Evolutionary conservation across 2,329 filamentous ascomycete species (phyloP), one percentile per base, ranked within the genome.

Genomic region (Colletotrichum godetiae): DNA sequence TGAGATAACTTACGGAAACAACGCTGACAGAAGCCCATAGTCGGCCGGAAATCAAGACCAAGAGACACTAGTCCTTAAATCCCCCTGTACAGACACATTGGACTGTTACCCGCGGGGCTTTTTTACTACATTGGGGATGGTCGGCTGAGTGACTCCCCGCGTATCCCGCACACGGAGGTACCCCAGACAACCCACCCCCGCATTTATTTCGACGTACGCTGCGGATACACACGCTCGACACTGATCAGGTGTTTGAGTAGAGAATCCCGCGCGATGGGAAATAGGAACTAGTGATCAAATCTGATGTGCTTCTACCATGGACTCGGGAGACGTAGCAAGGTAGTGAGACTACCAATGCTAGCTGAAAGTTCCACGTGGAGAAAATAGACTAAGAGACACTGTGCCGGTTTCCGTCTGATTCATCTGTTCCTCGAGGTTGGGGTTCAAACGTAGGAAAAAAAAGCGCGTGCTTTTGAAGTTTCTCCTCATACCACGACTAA

Each of bases 161-260:
- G 49, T 37, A 62, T 63, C 65, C 42, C 42, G 56, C 31, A 22
- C 37, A 5, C 58, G 46, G 49, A 24, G 63, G 58, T 55, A 58
- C 59, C 67, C 67, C 67, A 65, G 67, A 69, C 60, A 69, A 69
- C 27, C 67, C 59, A 69, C 67, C 67, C 67, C 67, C 67, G 67
- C 67, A 69, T 52, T 49, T 22, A 12, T 11, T 35, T 55, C 57
- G 12, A 60, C 37, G 29, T 56, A 46, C 49, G 49, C 24, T 68
- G 27, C 57, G 49, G 27, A 35, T 42, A 42, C 37, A 42, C 13
- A 42, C 37, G 13, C 37, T 42, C 37, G 15, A 42, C 37, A 37
- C 33, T 57, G 49, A 65, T 31, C 49, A 37, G 13, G 15, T 29
- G 52, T 56, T 56, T 27, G 27, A 37, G 15, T 11, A 27, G 49